Evolutionary conservation across 169 alveolate genomes (phyloP).

Genomic region (Amoebophrya sp.): DNA sequence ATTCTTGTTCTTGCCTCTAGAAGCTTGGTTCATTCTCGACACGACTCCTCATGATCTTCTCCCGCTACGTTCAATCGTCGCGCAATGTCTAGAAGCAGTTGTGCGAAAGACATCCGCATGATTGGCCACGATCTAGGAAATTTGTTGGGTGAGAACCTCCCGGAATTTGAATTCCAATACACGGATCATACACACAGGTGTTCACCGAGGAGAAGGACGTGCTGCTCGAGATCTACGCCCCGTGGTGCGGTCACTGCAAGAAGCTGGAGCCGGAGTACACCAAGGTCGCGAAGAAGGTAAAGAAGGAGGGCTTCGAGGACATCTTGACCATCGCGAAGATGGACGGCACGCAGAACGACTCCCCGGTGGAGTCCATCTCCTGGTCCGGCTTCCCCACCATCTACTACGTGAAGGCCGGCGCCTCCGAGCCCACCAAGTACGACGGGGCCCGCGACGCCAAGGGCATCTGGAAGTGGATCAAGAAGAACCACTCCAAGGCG

Average conservation of each 20-base stretch:
- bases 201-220: conserved; percentile 71
- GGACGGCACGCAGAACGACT: conserved; percentile 76
- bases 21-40: no score
- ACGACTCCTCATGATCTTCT: no score
- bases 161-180: no score
- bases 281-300: conserved; percentile 62
- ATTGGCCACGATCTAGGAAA: no score
- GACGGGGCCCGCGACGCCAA: conserved; percentile 46
- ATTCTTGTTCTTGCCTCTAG: no score
- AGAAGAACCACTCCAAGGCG: conserved; percentile 47
- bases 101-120: no score
- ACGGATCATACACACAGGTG: no score
- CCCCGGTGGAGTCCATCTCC: conserved; percentile 51
- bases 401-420: conserved; percentile 51
- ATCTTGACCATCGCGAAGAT: conserved; percentile 76
- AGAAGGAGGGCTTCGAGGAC: conserved; percentile 49
- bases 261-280: conserved; percentile 72
- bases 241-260: conserved; percentile 95
- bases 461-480: conserved; percentile 40
- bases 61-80: no score
- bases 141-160: no score
- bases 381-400: conserved; percentile 52
- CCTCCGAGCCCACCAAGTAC: conserved; percentile 44
- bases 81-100: no score
- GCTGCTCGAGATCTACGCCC: conserved; percentile 86